Conservation (phyloP, 306 rosid species). For the Lathyrus aphaca region DNA sequence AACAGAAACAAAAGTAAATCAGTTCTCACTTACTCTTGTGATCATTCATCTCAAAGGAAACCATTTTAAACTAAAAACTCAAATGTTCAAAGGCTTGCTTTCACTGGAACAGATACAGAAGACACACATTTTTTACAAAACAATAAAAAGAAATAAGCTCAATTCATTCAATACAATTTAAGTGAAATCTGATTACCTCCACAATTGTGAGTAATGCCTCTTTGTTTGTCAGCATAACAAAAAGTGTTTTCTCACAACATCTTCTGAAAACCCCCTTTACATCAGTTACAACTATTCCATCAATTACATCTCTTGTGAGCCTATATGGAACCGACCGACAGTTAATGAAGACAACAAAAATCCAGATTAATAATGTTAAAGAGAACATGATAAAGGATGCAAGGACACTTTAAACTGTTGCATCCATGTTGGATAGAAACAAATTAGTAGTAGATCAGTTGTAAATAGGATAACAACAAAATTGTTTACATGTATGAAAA, state of each 20-base stretch:
- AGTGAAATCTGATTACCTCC: constrained; percentile 59
- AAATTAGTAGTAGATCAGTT: too few species aligned
- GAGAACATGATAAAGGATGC: constrained; percentile 7
- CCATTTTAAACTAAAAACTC: constrained; percentile 59
- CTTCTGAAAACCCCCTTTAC: constrained; percentile 94
- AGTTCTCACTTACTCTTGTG: constrained; percentile 74
- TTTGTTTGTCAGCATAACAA: constrained; percentile 91
- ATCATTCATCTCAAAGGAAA: constrained; percentile 97
- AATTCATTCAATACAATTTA: constrained; percentile 8
- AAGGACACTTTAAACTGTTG: neutral
- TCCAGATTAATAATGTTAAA: constrained; percentile 23
- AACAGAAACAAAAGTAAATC: neutral
- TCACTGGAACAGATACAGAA: constrained; percentile 49
- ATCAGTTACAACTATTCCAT: constrained; percentile 94
- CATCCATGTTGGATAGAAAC: neutral
- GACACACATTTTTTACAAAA: constrained; percentile 35
- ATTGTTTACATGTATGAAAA: too few species aligned
- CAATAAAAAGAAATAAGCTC: constrained; percentile 25
- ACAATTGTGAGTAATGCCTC: constrained; percentile 88
- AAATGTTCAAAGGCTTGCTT: constrained; percentile 37
- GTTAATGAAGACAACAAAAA: constrained; percentile 30
- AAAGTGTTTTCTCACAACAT: constrained; percentile 95
- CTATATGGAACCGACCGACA: constrained; percentile 79
- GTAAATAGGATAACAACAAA: too few species aligned
- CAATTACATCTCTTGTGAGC: constrained; percentile 89